Evolutionary conservation across 257 asterid species (phyloP).

Genomic region (Agastache rugosa): DNA sequence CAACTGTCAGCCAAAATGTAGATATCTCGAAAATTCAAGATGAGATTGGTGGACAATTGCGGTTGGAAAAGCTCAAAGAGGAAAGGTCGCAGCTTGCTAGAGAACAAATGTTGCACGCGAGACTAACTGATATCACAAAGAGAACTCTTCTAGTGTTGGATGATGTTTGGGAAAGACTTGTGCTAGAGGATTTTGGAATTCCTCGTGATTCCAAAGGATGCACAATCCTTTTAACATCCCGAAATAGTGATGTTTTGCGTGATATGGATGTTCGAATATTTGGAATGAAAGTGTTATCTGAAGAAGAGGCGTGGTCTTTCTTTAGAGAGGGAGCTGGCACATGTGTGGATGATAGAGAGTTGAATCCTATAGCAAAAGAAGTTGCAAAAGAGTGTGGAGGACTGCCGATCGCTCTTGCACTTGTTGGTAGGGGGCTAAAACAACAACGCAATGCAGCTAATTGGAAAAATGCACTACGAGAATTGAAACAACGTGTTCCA

Average conservation of each 20-base stretch:
- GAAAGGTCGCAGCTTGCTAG: neutral
- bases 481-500: too few relatives aligned
- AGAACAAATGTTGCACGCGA: neutral
- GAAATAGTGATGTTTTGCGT: neutral
- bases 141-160: constrained; percentile 41
- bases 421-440: constrained; percentile 30
- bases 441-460: neutral
- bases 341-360: neutral
- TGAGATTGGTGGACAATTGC: constrained; percentile 7
- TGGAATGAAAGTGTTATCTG: neutral
- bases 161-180: constrained; percentile 39
- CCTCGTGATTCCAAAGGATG: constrained; percentile 13
- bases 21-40: constrained; percentile 17
- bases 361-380: constrained; percentile 11
- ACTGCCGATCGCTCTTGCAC: constrained; percentile 39
- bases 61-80: neutral
- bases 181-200: constrained; percentile 30
- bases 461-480: neutral
- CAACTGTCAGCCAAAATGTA: neutral
- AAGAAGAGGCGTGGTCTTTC: neutral
- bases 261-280: constrained; percentile 27
- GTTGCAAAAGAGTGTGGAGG: constrained; percentile 40
- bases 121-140: neutral
- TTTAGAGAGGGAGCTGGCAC: neutral
- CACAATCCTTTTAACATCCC: constrained; percentile 34